Conservation (phyloP, 164 flowering plant species). For the Vitis labrusca region DNA sequence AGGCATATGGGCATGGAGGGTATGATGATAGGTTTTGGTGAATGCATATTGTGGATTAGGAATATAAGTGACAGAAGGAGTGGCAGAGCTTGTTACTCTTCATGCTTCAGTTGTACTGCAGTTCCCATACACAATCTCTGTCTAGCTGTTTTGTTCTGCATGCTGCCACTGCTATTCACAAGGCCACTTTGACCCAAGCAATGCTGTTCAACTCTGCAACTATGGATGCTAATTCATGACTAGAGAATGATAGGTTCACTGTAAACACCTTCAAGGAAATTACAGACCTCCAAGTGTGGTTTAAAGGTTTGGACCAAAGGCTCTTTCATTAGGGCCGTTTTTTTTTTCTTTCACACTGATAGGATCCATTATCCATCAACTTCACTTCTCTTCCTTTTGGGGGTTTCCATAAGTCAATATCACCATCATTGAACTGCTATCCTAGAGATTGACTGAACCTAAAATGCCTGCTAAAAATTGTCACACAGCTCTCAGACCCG, state of each 20-base stretch:
- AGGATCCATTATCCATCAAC: too few relatives aligned
- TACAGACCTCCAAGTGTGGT: constrained; percentile 22
- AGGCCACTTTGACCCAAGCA: constrained; percentile 80
- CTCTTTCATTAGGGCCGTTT: constrained; percentile 19
- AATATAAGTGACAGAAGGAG: too few relatives aligned
- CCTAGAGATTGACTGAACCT: too few relatives aligned
- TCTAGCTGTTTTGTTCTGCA: constrained; percentile 19
- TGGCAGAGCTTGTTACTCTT: neutral
- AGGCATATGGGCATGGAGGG: too few relatives aligned
- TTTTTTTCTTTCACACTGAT: neutral
- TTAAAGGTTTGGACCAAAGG: constrained; percentile 32
- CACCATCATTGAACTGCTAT: too few relatives aligned
- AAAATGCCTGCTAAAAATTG: too few relatives aligned
- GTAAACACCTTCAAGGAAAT: constrained; percentile 28
- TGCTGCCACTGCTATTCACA: constrained; percentile 25
- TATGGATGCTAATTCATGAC: constrained; percentile 56
- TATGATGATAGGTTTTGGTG: too few relatives aligned
- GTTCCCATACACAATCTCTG: constrained; percentile 16
- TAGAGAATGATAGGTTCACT: constrained; percentile 35
- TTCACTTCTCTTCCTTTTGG: too few relatives aligned
- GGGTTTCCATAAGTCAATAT: too few relatives aligned
- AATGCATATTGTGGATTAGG: too few relatives aligned
- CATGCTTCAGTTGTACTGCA: constrained; percentile 17
- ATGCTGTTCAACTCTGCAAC: constrained; percentile 63
- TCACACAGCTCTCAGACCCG: too few relatives aligned